A percentile compares a stretch with the other conserved stretches of the same genome.
These are phyloP conservation scores for Anacardium occidentale DNA, from an alignment of 345 rosid genomes.

Conservation along the genomic window DNA sequence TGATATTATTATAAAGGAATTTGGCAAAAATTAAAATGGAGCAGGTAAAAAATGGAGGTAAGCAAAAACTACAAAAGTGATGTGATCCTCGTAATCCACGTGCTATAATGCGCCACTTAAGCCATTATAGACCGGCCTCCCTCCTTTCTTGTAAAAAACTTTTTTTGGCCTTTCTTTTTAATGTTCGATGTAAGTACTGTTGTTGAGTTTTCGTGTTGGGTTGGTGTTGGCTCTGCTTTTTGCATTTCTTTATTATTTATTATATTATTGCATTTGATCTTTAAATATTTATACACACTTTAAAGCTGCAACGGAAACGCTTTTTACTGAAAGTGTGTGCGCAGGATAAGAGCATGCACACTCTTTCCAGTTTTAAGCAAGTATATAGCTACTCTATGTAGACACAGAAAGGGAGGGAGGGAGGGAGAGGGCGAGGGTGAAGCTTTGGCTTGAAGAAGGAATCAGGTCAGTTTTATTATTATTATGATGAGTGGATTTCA, in stretches of 20 bases:
- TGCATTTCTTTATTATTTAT: slow-evolving; percentile 21
- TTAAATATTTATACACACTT: slow-evolving; percentile 31
- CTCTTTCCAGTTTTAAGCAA: slow-evolving; percentile 54
- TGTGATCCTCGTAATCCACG: slow-evolving; percentile 37
- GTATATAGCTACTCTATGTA: slow-evolving; percentile 16
- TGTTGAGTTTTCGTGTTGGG: slow-evolving; percentile 50
- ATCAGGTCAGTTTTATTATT: background rate
- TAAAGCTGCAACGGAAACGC: slow-evolving; percentile 87
- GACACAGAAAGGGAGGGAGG: slow-evolving; percentile 7
- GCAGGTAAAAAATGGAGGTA: slow-evolving; percentile 10
- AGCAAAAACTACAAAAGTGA: background rate
- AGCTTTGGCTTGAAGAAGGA: slow-evolving; percentile 1
- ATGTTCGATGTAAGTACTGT: background rate
- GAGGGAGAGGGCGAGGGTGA: slow-evolving; percentile 15
- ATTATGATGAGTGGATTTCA: slow-evolving; percentile 32
- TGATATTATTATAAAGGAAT: too few relatives aligned
- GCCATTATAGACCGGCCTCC: background rate
- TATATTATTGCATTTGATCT: slow-evolving; percentile 1
- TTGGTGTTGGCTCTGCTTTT: slow-evolving; percentile 37
- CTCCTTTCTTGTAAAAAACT: slow-evolving; percentile 19
- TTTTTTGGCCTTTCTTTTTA: background rate
- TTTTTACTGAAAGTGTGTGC: slow-evolving; percentile 58
- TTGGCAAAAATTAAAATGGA: background rate
- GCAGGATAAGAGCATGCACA: slow-evolving; percentile 65
- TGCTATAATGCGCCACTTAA: slow-evolving; percentile 51